Evolutionary conservation across 2,329 filamentous ascomycete species (phyloP), one percentile per base, ranked within the genome.

Genomic region (Pyrenophora tritici-repentis): DNA sequence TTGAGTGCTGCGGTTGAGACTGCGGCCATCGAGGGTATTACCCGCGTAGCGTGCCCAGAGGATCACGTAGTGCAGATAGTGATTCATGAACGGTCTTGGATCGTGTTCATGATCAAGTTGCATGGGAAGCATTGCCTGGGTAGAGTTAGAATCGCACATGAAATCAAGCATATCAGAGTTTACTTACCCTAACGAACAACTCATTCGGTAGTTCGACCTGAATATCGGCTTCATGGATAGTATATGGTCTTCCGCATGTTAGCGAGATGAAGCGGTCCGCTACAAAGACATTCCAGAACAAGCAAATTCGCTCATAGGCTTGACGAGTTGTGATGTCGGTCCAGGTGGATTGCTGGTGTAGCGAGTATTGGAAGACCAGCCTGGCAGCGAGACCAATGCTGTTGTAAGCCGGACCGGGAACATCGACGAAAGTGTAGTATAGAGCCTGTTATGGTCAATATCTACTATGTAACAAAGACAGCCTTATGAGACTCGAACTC

Each of bases 231-330:
- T 67, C 64, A 22, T 63, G 64, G 12, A 72, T 61, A 10, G 62
- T 59, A 26, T 67, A 66, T 1, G 70, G 70, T 14, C 68, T 61
- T 14, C 63, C 61, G 41, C 67, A 72, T 10, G 67, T 65, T 10
- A 70, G 42, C 0, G 68, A 64, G 33, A 71, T 68, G 6, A 60
- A 59, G 14, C 63, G 64, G 39, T 72, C 70, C 9, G 56, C 33
- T 13, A 66, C 55, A 18, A 65, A 61, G 1, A 68, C 39, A 5
- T 59, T 65, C 68, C 70, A 72, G 42, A 72, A 70, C 0, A 66
- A 56, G 35, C 60, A 62, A 31, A 66, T 50, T 7, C 61, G 63
- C 53, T 62, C 57, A 36, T 66, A 64, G 8, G 53, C 50, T 17
- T 65, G 51, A 35, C 60, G 12, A 35, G 56, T 13, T 24, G 53